Base-by-base conservation (phyloP, 257 asterid genomes). In the Fraxinus quadrangulata region DNA sequence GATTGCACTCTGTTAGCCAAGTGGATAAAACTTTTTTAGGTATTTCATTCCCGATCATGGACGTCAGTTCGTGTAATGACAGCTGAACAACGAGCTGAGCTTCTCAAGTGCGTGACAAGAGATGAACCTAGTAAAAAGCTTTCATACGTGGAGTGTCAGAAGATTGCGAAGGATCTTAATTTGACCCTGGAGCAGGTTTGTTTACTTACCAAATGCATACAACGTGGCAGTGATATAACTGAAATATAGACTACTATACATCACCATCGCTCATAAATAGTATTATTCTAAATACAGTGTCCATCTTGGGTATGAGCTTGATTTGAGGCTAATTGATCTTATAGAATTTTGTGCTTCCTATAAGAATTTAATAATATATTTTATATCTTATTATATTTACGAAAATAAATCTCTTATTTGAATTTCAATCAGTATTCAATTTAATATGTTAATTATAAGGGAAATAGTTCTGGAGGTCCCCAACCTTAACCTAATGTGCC, bases 121-220 rank as follows among this genome's bases (percentile, higher is more conserved):
- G 87, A 88, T 76, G 92, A 88, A 42, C 83, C 87, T 49, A 84
- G 84, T 71, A 88, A 82, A 82, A 93, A 87, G 83, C 96, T 95
- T 76, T 88, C 98, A 72, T 88, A 83, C 70, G 79, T 63, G 66
- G 96, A 90, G 78, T 95, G 99, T 78, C 87, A 77, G 84, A 81
- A 84, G 87, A 93, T 95, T 85, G 95, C 99, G 37, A 86, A 85
- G 80, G 96, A 90, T 83, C 94, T 95, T 72, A 85, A 89, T 89
- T 85, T 95, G 91, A 89, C 97, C 76, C 72, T 93, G 76, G 98
- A 90, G 81, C 98, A 95, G 99, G 99, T 92, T 74, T 78, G 85
- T 83, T 77, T 75, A 74, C 84, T 72, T 81, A 76, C 83, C 63
- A 59, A 75, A 54, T 80, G 47, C 47, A 10, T 40, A 2, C 47